These are phyloP conservation scores for Coemansia sp. DNA, from an alignment of 192 early-diverging fungal species.

Conservation along the genomic window DNA sequence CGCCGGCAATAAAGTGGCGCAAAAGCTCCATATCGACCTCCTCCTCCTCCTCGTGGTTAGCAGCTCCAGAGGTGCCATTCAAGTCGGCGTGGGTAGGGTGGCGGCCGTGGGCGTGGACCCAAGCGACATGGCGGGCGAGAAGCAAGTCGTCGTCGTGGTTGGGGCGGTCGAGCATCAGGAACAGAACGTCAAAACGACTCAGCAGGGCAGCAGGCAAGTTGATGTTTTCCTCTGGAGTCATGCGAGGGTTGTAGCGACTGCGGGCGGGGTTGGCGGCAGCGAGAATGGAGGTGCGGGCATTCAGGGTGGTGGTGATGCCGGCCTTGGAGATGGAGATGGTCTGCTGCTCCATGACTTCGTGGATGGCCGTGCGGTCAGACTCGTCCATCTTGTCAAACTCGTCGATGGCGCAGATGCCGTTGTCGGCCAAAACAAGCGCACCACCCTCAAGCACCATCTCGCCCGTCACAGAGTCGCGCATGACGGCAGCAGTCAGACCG, in stretches of 20 bases:
- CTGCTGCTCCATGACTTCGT: slow-evolving; percentile 99
- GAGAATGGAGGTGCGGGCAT: slow-evolving; percentile 93
- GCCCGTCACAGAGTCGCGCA: slow-evolving; percentile 89
- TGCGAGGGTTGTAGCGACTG: slow-evolving; percentile 90
- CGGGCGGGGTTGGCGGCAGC: slow-evolving; percentile 98
- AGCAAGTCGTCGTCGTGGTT: slow-evolving; percentile 74
- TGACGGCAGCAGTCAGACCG: slow-evolving; percentile 94
- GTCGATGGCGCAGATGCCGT: slow-evolving; percentile 98
- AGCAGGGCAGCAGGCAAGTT: slow-evolving; percentile 95
- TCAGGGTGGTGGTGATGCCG: slow-evolving; percentile 96
- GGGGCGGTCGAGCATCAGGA: slow-evolving; percentile 89
- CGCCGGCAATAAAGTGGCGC: slow-evolving; percentile 87
- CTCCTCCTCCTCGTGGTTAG: slow-evolving; percentile 45
- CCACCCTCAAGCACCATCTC: slow-evolving; percentile 98
- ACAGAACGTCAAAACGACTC: slow-evolving; percentile 91
- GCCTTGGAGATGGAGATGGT: slow-evolving; percentile 98
- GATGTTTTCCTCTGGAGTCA: slow-evolving; percentile 94
- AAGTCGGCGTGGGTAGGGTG: slow-evolving; percentile 68
- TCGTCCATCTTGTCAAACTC: slow-evolving; percentile 99
- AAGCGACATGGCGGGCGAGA: slow-evolving; percentile 90
- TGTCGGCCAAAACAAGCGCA: slow-evolving; percentile 96
- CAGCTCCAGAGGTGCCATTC: slow-evolving; percentile 20
- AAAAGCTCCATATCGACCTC: slow-evolving; percentile 74
- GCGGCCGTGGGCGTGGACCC: slow-evolving; percentile 86
- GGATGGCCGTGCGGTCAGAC: slow-evolving; percentile 93